These are phyloP conservation scores for Sugiyamaella sp. DNA, from an alignment of 1,139 yeast genomes.

Conservation along the genomic window DNA sequence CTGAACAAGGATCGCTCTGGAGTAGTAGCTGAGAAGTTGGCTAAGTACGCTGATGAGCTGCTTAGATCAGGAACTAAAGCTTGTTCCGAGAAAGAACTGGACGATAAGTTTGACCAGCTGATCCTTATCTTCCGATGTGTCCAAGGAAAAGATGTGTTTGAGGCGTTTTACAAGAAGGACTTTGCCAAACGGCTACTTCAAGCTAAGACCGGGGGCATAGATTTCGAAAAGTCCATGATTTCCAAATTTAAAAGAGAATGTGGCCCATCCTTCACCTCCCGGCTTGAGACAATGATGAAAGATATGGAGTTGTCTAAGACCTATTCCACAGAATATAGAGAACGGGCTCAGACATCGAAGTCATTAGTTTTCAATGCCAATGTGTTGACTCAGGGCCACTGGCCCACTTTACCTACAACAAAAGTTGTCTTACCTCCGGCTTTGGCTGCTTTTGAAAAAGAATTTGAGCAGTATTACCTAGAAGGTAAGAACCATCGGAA, in stretches of 20 bases:
- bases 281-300: constrained; percentile 43
- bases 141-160: constrained; percentile 43
- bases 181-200: constrained; percentile 44
- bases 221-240: constrained; percentile 39
- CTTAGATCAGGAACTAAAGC: constrained; percentile 29
- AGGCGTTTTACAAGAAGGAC: constrained; percentile 43
- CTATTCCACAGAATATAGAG: constrained; percentile 31
- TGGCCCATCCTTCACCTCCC: constrained; percentile 39
- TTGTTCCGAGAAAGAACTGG: constrained; percentile 19
- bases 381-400: constrained; percentile 38
- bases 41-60: constrained; percentile 41
- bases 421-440: constrained; percentile 36
- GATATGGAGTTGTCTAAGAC: constrained; percentile 39
- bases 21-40: constrained; percentile 36
- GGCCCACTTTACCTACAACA: constrained; percentile 43
- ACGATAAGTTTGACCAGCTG: constrained; percentile 13
- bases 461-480: constrained; percentile 35
- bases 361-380: constrained; percentile 35
- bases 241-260: constrained; percentile 39
- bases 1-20: constrained; percentile 29
- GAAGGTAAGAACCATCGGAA: constrained; percentile 30
- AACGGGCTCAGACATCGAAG: constrained; percentile 30
- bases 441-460: constrained; percentile 31
- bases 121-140: constrained; percentile 33
- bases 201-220: constrained; percentile 35